Percentiles rank a stretch among this genome's conserved stretches.
phyloP scores from a whole-genome alignment of 2,329 filamentous ascomycete genomes.

The Pseudogymnoascus sp. region DNA sequence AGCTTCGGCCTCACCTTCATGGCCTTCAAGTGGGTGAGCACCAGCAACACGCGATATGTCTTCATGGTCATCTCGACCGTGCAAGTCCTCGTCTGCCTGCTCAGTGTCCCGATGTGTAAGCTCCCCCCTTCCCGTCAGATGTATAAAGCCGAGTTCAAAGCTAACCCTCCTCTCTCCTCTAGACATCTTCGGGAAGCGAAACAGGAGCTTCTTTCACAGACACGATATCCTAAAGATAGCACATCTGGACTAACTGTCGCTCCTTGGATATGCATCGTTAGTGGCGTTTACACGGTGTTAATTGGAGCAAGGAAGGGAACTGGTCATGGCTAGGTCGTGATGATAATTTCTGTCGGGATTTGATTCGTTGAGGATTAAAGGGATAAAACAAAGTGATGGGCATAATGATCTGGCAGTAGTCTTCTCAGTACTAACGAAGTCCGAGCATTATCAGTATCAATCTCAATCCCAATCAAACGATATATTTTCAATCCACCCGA shows the following conservation, averaged over 20 bases:
- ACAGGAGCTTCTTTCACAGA: constrained; percentile 65
- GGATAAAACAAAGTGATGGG: neutral
- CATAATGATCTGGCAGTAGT: neutral
- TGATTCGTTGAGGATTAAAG: neutral
- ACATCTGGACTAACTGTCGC: neutral
- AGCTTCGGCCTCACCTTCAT: constrained; percentile 76
- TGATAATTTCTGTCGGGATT: neutral
- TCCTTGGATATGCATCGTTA: neutral
- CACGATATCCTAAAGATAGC: constrained; percentile 52
- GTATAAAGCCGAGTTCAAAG: constrained; percentile 6
- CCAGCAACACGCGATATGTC: constrained; percentile 47
- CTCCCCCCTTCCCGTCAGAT: constrained; percentile 18
- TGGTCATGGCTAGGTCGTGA: neutral
- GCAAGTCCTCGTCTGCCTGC: constrained; percentile 66
- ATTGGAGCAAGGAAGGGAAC: neutral
- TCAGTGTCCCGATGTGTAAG: constrained; percentile 74
- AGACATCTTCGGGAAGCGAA: constrained; percentile 74
- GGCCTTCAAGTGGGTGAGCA: constrained; percentile 68
- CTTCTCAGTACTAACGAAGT: neutral
- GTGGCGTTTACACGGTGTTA: neutral
- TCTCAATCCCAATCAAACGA: neutral
- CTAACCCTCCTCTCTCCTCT: constrained; percentile 9
- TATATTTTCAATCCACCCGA: neutral
- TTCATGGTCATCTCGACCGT: constrained; percentile 68
- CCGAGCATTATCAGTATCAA: neutral